Percentiles rank a stretch among this genome's conserved stretches.
phyloP scores from a whole-genome alignment of 176 grass and related monocot genomes.

The Eragrostis nindensis region DNA sequence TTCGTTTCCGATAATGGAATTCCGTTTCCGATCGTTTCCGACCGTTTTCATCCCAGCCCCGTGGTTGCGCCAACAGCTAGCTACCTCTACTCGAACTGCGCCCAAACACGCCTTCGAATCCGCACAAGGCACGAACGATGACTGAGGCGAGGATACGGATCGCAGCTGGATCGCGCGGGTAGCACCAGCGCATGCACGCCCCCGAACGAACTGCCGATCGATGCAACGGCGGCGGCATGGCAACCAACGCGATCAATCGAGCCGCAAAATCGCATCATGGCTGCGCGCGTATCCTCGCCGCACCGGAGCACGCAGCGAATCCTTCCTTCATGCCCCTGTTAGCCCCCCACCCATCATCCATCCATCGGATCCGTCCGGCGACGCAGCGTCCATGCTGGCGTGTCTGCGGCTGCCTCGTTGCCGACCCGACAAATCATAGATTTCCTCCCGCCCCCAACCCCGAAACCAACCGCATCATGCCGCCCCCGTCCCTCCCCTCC shows the following conservation, averaged over 20 bases:
- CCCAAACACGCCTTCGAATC: no score
- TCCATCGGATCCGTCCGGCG: not conserved
- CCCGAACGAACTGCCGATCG: no score
- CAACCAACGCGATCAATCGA: not conserved
- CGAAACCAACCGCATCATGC: constrained; percentile 47
- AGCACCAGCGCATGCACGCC: no score
- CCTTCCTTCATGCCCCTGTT: not conserved
- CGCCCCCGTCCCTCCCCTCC: not conserved
- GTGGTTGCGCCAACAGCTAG: no score
- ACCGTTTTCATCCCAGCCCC: no score
- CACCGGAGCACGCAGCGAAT: not conserved
- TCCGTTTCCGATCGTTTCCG: no score
- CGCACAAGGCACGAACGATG: not conserved
- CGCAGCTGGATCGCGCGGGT: no score
- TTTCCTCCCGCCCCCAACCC: constrained; percentile 39
- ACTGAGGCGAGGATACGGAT: not conserved
- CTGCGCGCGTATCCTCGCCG: not conserved
- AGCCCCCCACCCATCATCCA: not conserved
- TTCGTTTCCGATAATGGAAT: no score
- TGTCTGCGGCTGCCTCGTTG: constrained; percentile 4
- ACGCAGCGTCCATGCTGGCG: constrained; percentile 28
- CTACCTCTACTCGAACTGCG: no score
- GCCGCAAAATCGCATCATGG: no score
- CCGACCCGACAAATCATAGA: constrained; percentile 32
- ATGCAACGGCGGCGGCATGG: no score